A percentile compares a stretch with the other conserved stretches of the same genome.
Conservation (phyloP, 352 stramenopile genomes). For the Pythium vanterpoolii region DNA sequence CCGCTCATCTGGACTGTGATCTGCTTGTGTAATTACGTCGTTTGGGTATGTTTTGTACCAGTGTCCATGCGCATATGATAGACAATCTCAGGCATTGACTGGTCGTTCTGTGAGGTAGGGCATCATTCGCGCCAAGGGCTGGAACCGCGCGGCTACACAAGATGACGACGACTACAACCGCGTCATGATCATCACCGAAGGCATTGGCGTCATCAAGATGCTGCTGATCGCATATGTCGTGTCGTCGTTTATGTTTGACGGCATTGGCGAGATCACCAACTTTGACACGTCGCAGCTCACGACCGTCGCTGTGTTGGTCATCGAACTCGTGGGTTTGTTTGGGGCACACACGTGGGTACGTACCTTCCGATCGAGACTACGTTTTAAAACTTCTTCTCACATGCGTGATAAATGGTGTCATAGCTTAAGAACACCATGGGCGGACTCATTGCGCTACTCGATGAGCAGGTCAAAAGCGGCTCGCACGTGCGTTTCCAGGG, state of each 20-base stretch:
- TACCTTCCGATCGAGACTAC: neutral
- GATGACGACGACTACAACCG: constrained; percentile 83
- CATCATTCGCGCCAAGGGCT: constrained; percentile 80
- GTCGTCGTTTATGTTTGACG: constrained; percentile 82
- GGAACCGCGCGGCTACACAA: constrained; percentile 60
- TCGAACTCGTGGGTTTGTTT: constrained; percentile 79
- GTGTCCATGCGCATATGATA: neutral
- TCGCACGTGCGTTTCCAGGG: constrained; percentile 67
- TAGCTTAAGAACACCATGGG: constrained; percentile 86
- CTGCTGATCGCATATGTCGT: constrained; percentile 77
- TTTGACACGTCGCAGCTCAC: constrained; percentile 82
- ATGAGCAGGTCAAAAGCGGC: constrained; percentile 82
- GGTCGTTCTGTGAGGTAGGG: constrained; percentile 28
- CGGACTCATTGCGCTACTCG: constrained; percentile 71
- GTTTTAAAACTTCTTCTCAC: no score
- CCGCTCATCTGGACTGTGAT: constrained; percentile 83
- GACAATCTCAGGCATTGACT: neutral
- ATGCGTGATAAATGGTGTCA: no score
- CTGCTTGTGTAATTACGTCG: constrained; percentile 79
- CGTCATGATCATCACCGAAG: constrained; percentile 86
- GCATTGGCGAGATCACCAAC: constrained; percentile 71
- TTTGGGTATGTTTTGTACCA: constrained; percentile 37
- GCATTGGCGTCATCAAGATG: constrained; percentile 83
- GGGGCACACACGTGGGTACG: constrained; percentile 77
- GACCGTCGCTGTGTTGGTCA: constrained; percentile 70